Base-by-base conservation (phyloP, 139 green algal genomes). In the Asterochloris sp. region DNA sequence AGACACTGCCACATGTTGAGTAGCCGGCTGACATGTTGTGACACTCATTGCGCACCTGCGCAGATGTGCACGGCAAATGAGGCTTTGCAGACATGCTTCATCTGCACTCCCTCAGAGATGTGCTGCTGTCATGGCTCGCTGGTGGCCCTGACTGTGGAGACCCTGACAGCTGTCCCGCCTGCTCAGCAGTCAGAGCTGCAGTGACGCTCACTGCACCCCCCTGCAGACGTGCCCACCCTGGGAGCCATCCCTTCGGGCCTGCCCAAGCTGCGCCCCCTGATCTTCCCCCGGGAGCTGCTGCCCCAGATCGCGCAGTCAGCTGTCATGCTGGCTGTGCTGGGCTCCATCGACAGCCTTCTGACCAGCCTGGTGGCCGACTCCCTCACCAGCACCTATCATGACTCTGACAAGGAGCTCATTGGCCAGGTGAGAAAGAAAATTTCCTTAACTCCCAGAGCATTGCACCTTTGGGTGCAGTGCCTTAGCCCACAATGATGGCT, bases 291-390 rank as follows among this genome's bases (percentile, higher is more conserved):
- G 16, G 69, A 27, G 12, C n/a, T 84, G 69, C 19, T 84, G 10
- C 78, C 83, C 26, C 66, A 71, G 66, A 23, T 71, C 8, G 21
- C 21, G 19, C 66, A 71, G 66, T 21, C 66, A 71, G 66, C 78
- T 23, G 38, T 84, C 12, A 80, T 82, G 69, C 73, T 87, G 69
- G 78, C 83, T 24, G 54, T 84, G 24, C 54, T 87, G 12, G 83
- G 83, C 19, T 63, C 78, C 28, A 84, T 87, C 29, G 83, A 87
- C 78, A 84, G 78, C 74, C 83, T 87, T 0, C 81, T 87, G 71
- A 87, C 83, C 24, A 84, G 78, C 62, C 73, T 87, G 63, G 83
- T 87, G 47, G 83, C 83, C 16, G 83, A 87, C 73, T 74, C 54
- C 10, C 24, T 87, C 21, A 87, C 83, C 26, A 26, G 73, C 17